A percentile compares a stretch with the other conserved stretches of the same genome.
These are phyloP conservation scores for Westerdykella aurantiaca DNA, from an alignment of 2,329 filamentous ascomycete genomes.

Conservation along the genomic window DNA sequence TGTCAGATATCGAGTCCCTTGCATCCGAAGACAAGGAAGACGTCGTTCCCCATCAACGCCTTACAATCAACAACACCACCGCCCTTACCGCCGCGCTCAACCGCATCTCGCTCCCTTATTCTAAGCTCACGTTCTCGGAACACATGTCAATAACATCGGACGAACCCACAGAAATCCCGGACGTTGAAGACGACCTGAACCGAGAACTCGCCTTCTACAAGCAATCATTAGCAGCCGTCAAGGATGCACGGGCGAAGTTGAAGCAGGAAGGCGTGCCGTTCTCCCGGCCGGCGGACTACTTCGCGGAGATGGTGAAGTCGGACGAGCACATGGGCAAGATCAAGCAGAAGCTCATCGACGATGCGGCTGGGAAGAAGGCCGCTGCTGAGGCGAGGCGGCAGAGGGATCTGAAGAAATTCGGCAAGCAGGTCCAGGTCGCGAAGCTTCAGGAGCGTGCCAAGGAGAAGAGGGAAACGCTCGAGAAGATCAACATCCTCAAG, in stretches of 20 bases:
- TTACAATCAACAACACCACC: slow-evolving; percentile 95
- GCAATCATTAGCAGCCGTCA: slow-evolving; percentile 75
- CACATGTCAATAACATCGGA: slow-evolving; percentile 71
- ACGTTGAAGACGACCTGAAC: slow-evolving; percentile 85
- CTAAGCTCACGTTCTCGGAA: slow-evolving; percentile 69
- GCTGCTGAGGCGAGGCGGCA: slow-evolving; percentile 84
- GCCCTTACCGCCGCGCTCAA: slow-evolving; percentile 75
- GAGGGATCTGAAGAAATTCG: slow-evolving; percentile 96
- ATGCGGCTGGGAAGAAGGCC: slow-evolving; percentile 88
- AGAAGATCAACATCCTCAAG: slow-evolving; percentile 93
- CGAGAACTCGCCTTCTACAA: slow-evolving; percentile 92
- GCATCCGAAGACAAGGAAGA: slow-evolving; percentile 79
- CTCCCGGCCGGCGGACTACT: slow-evolving; percentile 86
- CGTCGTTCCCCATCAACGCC: slow-evolving; percentile 80
- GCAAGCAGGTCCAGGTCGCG: slow-evolving; percentile 94
- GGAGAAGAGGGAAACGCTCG: slow-evolving; percentile 84
- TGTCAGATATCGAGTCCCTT: slow-evolving; percentile 77
- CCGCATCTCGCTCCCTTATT: slow-evolving; percentile 67
- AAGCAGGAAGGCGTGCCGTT: slow-evolving; percentile 81
- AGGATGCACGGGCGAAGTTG: slow-evolving; percentile 65
- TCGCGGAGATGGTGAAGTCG: slow-evolving; percentile 98
- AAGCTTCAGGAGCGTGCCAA: slow-evolving; percentile 92
- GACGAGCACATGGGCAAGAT: slow-evolving; percentile 98
- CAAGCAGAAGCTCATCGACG: slow-evolving; percentile 86
- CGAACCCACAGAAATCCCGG: slow-evolving; percentile 65